phyloP scores from a whole-genome alignment of 306 rosid genomes.

The Abrus pulchellus region DNA sequence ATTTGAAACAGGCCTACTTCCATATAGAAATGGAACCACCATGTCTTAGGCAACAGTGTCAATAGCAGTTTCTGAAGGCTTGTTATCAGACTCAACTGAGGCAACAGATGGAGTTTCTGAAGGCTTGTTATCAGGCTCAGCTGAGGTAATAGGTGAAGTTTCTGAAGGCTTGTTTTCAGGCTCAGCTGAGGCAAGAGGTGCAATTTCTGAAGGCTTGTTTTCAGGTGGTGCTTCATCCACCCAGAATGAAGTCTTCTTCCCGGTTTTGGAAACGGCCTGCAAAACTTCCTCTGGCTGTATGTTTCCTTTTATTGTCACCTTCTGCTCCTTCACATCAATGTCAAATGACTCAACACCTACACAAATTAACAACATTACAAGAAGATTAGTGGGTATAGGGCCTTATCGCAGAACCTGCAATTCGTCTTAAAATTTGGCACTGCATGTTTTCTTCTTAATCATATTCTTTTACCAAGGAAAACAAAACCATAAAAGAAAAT shows the following conservation, averaged over 20 bases:
- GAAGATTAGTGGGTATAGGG: conserved; percentile 8
- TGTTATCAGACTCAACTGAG: conserved; percentile 51
- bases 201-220: conserved; percentile 59
- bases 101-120: conserved; percentile 60
- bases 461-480: conserved; percentile 14
- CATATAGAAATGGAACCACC: conserved; percentile 22
- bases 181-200: conserved; percentile 24
- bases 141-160: conserved; percentile 50
- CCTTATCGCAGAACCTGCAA: background rate
- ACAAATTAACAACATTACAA: background rate
- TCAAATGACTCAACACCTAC: conserved; percentile 86
- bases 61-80: conserved; percentile 60
- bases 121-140: conserved; percentile 52
- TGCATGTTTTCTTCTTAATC: conserved; percentile 5
- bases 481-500: background rate
- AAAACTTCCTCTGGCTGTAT: conserved; percentile 72
- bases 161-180: conserved; percentile 59
- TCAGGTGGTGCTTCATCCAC: conserved; percentile 59
- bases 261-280: conserved; percentile 84
- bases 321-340: conserved; percentile 76
- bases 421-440: background rate
- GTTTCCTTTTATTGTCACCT: conserved; percentile 85
- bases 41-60: conserved; percentile 56
- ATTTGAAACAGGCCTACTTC: conserved; percentile 17
- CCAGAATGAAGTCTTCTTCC: conserved; percentile 90